A percentile compares a stretch with the other conserved stretches of the same genome.
Evolutionary conservation across 164 flowering plant genomes (phyloP).

Genomic region (Amborella trichopoda): DNA sequence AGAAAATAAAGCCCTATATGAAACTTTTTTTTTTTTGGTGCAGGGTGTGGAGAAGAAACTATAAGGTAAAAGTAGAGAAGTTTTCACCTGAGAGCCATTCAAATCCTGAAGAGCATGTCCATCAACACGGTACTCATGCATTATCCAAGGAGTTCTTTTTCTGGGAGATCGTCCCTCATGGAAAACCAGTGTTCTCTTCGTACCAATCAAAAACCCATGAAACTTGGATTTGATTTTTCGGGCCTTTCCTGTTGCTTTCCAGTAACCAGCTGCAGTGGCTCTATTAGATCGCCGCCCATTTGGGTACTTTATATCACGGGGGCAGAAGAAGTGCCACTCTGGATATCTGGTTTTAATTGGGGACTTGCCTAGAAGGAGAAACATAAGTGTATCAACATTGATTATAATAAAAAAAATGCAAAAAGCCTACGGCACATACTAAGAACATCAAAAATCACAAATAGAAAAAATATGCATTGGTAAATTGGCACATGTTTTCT

Average conservation of each 20-base stretch:
- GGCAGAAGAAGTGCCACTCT: conserved; percentile 12
- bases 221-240: conserved; percentile 1
- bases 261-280: conserved; percentile 10
- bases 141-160: not conserved
- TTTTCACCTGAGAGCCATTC: not conserved
- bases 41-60: too few relatives aligned
- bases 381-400: too few relatives aligned
- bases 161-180: not conserved
- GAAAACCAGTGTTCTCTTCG: not conserved
- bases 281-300: conserved; percentile 7
- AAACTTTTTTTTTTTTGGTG: too few relatives aligned
- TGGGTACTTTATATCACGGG: conserved; percentile 9
- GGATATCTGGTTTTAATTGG: conserved; percentile 5
- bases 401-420: too few relatives aligned
- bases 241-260: conserved; percentile 11
- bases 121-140: not conserved
- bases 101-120: not conserved
- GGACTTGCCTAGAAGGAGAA: conserved; percentile 1
- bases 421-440: too few relatives aligned
- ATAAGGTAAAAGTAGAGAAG: not conserved
- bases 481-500: too few relatives aligned
- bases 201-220: not conserved
- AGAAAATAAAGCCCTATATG: too few relatives aligned
- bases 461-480: too few relatives aligned
- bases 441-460: too few relatives aligned